Evolutionary conservation across 371 early-diverging fungal genomes (phyloP).

Genomic region (Lichtheimia corymbifera): DNA sequence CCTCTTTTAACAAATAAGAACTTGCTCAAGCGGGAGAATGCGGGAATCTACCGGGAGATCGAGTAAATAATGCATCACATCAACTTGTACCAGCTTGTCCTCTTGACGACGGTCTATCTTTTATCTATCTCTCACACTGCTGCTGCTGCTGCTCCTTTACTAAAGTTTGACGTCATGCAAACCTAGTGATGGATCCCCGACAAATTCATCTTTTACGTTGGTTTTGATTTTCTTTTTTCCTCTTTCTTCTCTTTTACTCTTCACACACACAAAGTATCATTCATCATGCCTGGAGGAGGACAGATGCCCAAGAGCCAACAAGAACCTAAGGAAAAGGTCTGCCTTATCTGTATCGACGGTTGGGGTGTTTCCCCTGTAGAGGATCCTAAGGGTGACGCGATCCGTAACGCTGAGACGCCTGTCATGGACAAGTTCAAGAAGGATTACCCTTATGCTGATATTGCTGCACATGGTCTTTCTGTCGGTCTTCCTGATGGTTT

Average conservation of each 20-base stretch:
- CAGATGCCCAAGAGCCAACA: conserved; percentile 49
- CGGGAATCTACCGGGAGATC: too few relatives aligned
- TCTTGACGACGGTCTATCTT: too few relatives aligned
- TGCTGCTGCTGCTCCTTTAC: too few relatives aligned
- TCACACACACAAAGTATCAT: conserved; percentile 3
- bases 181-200: too few relatives aligned
- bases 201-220: too few relatives aligned
- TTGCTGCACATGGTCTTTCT: conserved; percentile 95
- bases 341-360: conserved; percentile 90
- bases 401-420: conserved; percentile 92
- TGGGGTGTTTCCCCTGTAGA: conserved; percentile 89
- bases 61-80: too few relatives aligned
- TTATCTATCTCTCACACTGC: too few relatives aligned
- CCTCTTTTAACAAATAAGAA: too few relatives aligned
- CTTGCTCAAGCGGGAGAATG: too few relatives aligned
- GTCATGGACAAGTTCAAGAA: conserved; percentile 85
- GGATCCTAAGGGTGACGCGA: conserved; percentile 87
- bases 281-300: conserved; percentile 55
- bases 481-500: conserved; percentile 98
- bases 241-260: conserved; percentile 7
- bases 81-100: too few relatives aligned
- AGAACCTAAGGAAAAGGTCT: conserved; percentile 61
- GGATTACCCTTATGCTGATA: conserved; percentile 70
- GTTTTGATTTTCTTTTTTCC: background rate
- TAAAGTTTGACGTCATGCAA: too few relatives aligned